phyloP scores from a whole-genome alignment of 371 early-diverging fungal species.

The Mucor saturninus region DNA sequence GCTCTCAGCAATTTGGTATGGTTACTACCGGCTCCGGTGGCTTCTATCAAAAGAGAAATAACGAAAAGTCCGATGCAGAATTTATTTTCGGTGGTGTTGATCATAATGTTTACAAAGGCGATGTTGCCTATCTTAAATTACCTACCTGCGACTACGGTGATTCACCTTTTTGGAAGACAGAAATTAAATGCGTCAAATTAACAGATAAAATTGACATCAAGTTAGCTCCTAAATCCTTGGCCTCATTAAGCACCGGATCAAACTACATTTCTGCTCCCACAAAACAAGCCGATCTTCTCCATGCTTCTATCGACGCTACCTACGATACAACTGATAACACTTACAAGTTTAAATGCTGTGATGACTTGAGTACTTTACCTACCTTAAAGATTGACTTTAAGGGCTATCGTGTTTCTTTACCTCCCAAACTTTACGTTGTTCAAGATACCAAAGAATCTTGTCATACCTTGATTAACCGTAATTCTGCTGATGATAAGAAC shows the following conservation, averaged over 20 bases:
- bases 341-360: slow-evolving; percentile 39
- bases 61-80: slow-evolving; percentile 35
- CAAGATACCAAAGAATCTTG: slow-evolving; percentile 29
- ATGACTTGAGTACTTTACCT: slow-evolving; percentile 35
- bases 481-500: slow-evolving; percentile 30
- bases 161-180: slow-evolving; percentile 54
- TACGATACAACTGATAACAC: slow-evolving; percentile 26
- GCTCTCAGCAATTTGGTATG: slow-evolving; percentile 45
- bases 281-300: slow-evolving; percentile 43
- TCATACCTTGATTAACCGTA: slow-evolving; percentile 35
- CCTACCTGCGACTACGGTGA: slow-evolving; percentile 50
- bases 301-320: slow-evolving; percentile 44
- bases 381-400: slow-evolving; percentile 44
- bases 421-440: slow-evolving; percentile 35
- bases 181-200: slow-evolving; percentile 44
- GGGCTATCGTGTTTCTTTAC: slow-evolving; percentile 42
- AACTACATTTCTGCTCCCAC: slow-evolving; percentile 43
- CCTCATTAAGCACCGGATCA: slow-evolving; percentile 38
- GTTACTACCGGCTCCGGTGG: slow-evolving; percentile 22
- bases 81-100: slow-evolving; percentile 56
- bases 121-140: slow-evolving; percentile 42
- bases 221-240: slow-evolving; percentile 41
- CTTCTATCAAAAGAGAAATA: slow-evolving; percentile 44
- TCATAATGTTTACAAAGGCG: slow-evolving; percentile 47
- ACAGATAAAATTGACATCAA: slow-evolving; percentile 44